Percentiles rank a stretch among this genome's conserved stretches.
phyloP scores from a whole-genome alignment of 2,329 filamentous ascomycete species.

The Aspergillus jensenii region DNA sequence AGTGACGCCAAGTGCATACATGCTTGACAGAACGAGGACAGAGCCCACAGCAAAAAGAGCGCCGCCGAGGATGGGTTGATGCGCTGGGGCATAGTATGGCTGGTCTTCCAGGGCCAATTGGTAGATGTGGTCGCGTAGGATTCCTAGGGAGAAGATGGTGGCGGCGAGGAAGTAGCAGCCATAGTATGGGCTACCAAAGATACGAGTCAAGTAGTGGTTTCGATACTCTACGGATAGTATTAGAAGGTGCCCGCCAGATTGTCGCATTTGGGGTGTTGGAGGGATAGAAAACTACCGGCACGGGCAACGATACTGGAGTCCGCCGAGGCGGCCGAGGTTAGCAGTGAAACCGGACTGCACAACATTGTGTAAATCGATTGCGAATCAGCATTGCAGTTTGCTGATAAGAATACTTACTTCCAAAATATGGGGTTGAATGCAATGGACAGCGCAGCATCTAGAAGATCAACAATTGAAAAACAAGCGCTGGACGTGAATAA shows the following conservation, averaged over 20 bases:
- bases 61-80: slow-evolving; percentile 65
- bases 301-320: slow-evolving; percentile 72
- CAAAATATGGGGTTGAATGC: slow-evolving; percentile 98
- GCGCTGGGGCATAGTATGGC: slow-evolving; percentile 72
- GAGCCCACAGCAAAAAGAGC: slow-evolving; percentile 75
- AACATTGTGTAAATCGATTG: slow-evolving; percentile 8
- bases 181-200: slow-evolving; percentile 75
- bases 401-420: slow-evolving; percentile 70
- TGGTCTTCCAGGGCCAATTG: slow-evolving; percentile 75
- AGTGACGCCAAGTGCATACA: slow-evolving; percentile 88
- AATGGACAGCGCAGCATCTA: slow-evolving; percentile 80
- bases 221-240: slow-evolving; percentile 70
- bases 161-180: slow-evolving; percentile 89
- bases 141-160: slow-evolving; percentile 87
- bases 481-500: slow-evolving; percentile 23
- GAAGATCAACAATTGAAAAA: slow-evolving; percentile 20
- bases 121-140: slow-evolving; percentile 85
- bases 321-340: slow-evolving; percentile 9
- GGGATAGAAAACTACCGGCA: slow-evolving; percentile 57
- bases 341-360: too few species aligned
- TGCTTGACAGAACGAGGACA: slow-evolving; percentile 80
- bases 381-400: neutral
- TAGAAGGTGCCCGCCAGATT: slow-evolving; percentile 1
- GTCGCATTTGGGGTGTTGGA: slow-evolving; percentile 11
- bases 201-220: slow-evolving; percentile 82